These are phyloP conservation scores for Mortierella alpina DNA, from an alignment of 192 early-diverging fungal species.

Conservation along the genomic window DNA sequence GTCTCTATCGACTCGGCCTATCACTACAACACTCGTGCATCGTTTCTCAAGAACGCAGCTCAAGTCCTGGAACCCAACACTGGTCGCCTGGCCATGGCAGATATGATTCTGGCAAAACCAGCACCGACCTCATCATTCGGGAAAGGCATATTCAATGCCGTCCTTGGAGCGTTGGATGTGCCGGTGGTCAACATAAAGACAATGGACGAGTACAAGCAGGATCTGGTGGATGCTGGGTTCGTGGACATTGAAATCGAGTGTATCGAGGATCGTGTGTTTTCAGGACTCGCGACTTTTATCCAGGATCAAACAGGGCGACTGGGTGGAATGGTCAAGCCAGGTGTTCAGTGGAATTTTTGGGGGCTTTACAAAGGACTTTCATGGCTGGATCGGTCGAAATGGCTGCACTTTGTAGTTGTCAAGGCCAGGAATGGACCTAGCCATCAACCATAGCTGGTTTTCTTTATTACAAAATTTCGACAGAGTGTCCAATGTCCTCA, in stretches of 20 bases:
- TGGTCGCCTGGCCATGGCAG: slow-evolving; percentile 46
- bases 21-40: slow-evolving; percentile 59
- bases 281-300: slow-evolving; percentile 50
- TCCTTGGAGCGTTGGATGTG: slow-evolving; percentile 47
- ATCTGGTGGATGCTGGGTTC: slow-evolving; percentile 53
- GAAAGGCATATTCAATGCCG: slow-evolving; percentile 16
- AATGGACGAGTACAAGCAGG: slow-evolving; percentile 46
- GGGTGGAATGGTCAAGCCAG: slow-evolving; percentile 40
- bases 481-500: slow-evolving; percentile 43
- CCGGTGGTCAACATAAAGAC: slow-evolving; percentile 56
- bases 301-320: slow-evolving; percentile 28
- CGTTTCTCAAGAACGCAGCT: slow-evolving; percentile 42
- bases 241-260: slow-evolving; percentile 51
- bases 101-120: slow-evolving; percentile 50
- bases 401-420: slow-evolving; percentile 29
- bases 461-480: slow-evolving; percentile 17
- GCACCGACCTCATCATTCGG: slow-evolving; percentile 23
- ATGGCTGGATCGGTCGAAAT: slow-evolving; percentile 30
- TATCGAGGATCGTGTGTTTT: slow-evolving; percentile 55
- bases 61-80: slow-evolving; percentile 24
- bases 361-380: slow-evolving; percentile 15
- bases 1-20: slow-evolving; percentile 62
- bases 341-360: slow-evolving; percentile 48
- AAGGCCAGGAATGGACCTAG: slow-evolving; percentile 28
- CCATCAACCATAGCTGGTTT: background rate